These are phyloP conservation scores for Mrakia hoshinonis DNA, from an alignment of 768 basidiomycete species.

Conservation along the genomic window DNA sequence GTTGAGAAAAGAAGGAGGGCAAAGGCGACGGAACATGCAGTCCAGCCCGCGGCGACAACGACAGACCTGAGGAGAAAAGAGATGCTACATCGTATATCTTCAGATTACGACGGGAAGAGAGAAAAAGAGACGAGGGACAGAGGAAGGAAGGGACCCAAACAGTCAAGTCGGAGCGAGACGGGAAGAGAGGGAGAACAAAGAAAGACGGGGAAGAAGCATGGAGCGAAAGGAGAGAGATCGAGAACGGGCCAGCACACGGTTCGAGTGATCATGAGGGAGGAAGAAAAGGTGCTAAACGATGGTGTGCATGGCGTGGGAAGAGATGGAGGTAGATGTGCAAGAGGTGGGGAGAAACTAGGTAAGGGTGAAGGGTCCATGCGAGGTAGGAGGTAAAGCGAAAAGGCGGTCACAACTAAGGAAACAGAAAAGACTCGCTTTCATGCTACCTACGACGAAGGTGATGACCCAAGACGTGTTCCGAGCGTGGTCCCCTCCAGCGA, in stretches of 20 bases:
- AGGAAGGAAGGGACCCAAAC: neutral
- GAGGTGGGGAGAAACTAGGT: neutral
- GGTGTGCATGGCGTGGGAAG: neutral
- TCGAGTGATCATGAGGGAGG: neutral
- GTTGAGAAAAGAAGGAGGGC: no score
- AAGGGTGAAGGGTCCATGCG: neutral
- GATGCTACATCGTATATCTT: neutral
- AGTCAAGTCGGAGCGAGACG: neutral
- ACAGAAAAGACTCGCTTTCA: neutral
- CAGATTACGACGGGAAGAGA: neutral
- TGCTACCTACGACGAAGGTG: neutral
- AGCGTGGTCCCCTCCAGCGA: conserved; percentile 31
- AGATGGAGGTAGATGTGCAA: neutral
- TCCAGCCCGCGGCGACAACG: no score
- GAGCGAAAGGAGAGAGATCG: neutral
- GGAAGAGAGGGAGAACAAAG: conserved; percentile 1
- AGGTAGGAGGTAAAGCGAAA: neutral
- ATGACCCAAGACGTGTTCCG: neutral
- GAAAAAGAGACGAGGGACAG: neutral
- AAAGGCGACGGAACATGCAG: no score
- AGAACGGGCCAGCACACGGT: neutral
- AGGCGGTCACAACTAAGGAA: neutral
- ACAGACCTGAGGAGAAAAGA: neutral
- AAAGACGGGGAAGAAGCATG: neutral
- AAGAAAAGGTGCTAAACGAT: neutral